A percentile compares a stretch with the other conserved stretches of the same genome.
Conservation (phyloP, 352 stramenopile species). For the Globisporangium rhizosaccharum region DNA sequence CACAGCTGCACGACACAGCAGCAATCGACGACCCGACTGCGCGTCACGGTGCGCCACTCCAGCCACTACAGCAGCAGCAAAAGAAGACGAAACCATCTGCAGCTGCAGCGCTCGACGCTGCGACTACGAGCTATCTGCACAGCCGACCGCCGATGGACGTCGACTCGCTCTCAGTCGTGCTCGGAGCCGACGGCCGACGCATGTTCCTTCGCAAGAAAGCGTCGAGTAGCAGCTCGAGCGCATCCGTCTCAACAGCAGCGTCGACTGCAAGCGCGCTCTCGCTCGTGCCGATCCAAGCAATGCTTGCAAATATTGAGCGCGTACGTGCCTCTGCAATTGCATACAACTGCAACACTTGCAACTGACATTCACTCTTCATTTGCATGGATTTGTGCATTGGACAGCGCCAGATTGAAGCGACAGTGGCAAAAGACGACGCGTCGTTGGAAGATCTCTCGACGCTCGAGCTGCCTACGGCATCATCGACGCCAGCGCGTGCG, state of each 20-base stretch:
- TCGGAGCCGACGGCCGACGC: slow-evolving; percentile 33
- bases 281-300: slow-evolving; percentile 44
- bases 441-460: slow-evolving; percentile 1
- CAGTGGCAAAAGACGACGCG: slow-evolving; percentile 28
- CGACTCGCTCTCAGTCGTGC: slow-evolving; percentile 51
- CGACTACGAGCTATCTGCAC: slow-evolving; percentile 42
- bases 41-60: slow-evolving; percentile 8
- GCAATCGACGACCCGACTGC: slow-evolving; percentile 14
- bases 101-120: slow-evolving; percentile 22
- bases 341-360: neutral
- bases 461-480: slow-evolving; percentile 4
- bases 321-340: slow-evolving; percentile 14
- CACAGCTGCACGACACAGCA: slow-evolving; percentile 11
- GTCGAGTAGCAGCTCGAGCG: slow-evolving; percentile 8
- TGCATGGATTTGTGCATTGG: neutral
- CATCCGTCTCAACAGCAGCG: slow-evolving; percentile 1
- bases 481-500: slow-evolving; percentile 3
- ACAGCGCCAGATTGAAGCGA: slow-evolving; percentile 66
- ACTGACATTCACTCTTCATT: neutral
- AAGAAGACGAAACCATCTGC: neutral
- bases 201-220: slow-evolving; percentile 66
- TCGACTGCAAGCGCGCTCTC: slow-evolving; percentile 14
- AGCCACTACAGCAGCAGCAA: slow-evolving; percentile 16
- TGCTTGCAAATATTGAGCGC: slow-evolving; percentile 54
- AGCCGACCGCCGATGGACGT: slow-evolving; percentile 57